Conservation (phyloP, 192 early-diverging fungal species). For the Coemansia sp. region DNA sequence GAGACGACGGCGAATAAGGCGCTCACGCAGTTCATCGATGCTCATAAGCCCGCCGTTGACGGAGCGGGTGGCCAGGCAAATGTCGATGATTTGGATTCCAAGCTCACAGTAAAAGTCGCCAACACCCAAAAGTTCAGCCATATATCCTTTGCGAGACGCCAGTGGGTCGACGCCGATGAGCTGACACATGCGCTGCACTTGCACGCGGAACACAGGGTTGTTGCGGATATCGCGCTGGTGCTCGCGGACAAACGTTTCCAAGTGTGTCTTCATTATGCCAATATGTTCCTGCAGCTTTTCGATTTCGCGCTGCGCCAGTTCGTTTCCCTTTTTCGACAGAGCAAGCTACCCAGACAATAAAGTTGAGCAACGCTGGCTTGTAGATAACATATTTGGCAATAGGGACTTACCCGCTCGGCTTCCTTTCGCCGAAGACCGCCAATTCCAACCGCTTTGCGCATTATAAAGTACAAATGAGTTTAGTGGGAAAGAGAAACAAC, state of each 20-base stretch:
- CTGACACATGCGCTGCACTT: constrained; percentile 92
- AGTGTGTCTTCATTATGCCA: constrained; percentile 71
- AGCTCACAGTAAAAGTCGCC: constrained; percentile 98
- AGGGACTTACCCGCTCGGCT: constrained; percentile 40
- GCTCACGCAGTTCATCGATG: constrained; percentile 71
- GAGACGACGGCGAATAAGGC: constrained; percentile 68
- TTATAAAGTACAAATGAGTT: constrained; percentile 4
- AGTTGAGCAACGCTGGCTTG: background rate
- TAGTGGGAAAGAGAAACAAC: background rate
- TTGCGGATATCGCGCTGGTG: constrained; percentile 86
- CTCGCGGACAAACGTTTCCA: constrained; percentile 83
- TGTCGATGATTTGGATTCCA: constrained; percentile 88
- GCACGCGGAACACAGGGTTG: constrained; percentile 81
- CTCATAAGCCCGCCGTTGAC: constrained; percentile 92
- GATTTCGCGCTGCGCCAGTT: constrained; percentile 53
- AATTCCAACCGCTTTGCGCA: constrained; percentile 56
- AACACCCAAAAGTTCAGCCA: constrained; percentile 91
- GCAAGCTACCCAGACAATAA: constrained; percentile 13
- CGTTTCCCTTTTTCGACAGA: constrained; percentile 41
- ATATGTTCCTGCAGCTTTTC: constrained; percentile 68
- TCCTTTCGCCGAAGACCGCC: constrained; percentile 57
- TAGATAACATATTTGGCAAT: background rate
- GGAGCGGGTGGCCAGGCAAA: constrained; percentile 80
- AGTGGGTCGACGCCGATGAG: constrained; percentile 94
- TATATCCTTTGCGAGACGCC: constrained; percentile 94